Base-by-base conservation (phyloP, 768 basidiomycete genomes). In the Clathrus columnatus region DNA sequence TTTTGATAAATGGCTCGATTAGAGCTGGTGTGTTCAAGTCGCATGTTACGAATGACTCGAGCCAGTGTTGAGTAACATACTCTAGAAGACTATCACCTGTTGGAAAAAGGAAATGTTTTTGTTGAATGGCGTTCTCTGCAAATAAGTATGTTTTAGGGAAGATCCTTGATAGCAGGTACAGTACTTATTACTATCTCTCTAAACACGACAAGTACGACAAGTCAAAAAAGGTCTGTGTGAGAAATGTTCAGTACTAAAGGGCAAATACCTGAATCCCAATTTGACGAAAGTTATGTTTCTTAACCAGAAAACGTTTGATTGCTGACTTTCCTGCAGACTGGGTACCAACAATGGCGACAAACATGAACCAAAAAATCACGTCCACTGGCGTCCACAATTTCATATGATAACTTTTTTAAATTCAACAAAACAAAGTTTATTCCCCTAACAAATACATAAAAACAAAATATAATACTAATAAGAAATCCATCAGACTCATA, bases 41-140 rank as follows among this genome's bases (percentile, higher is more conserved):
- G n/a, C 73, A 68, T 0, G 93, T 95, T 27, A 97, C 91, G 62
- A 85, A 91, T 63, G 89, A 73, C 6, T 73, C 67, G 44, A 75
- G 77, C 95, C 95, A 99, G 60, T 87, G 77, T 58, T 72, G 75
- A 1, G 96, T 98, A 17, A 85, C 84, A 65, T 85, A 77, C 59
- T 81, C 74, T 45, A 98, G 75, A 44, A 97, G 68, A 7, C 76
- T 72, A 11, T 69, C 60, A 1, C 82, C 67, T 7, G 75, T 75
- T 5, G 68, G 43, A 67, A 82, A 87, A 65, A 70, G 23, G 24
- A 44, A 27, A 21, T 27, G 28, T 51, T 20, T 16, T 50, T 23
- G 27, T 14, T 53, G 5, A 53, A 5, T 4, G 46, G 8, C 32
- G 43, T 32, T n/a, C 29, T 1, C 17, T 24, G 18, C 3, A 26